Percentiles rank a stretch among this genome's conserved stretches.
Evolutionary conservation across 306 rosid species (phyloP).

Genomic region (Castanea crenata): DNA sequence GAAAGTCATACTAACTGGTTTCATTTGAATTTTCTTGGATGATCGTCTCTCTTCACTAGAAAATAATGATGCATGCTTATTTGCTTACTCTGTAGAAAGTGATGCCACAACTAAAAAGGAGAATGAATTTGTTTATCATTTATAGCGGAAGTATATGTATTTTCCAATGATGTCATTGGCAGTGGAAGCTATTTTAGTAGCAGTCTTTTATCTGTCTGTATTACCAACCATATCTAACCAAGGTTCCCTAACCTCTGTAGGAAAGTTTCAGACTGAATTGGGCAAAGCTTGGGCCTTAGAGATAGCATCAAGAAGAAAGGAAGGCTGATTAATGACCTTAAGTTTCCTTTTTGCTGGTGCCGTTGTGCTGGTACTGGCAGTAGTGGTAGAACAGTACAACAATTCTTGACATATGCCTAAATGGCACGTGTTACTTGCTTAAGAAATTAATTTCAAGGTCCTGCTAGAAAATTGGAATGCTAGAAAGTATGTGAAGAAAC

Average conservation of each 20-base stretch:
- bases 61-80: background rate
- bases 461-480: too few relatives aligned
- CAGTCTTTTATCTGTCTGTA: background rate
- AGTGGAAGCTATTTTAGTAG: background rate
- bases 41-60: background rate
- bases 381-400: too few relatives aligned
- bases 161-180: background rate
- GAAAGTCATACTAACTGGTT: background rate
- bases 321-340: constrained; percentile 6
- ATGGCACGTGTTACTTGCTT: too few relatives aligned
- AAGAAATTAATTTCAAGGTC: too few relatives aligned
- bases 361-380: too few relatives aligned
- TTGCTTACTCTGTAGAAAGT: background rate
- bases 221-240: background rate
- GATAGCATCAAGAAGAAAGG: constrained; percentile 62
- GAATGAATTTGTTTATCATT: background rate
- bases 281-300: constrained; percentile 94
- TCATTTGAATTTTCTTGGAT: background rate
- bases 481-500: too few relatives aligned
- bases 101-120: background rate
- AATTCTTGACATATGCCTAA: too few relatives aligned
- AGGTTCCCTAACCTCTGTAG: constrained; percentile 30
- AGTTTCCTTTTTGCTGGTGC: background rate
- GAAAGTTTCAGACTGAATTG: constrained; percentile 83
- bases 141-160: background rate